Percentiles rank a stretch among this genome's conserved stretches.
Evolutionary conservation across 768 basidiomycete species (phyloP).

Genomic region (Dioszegia aurantiaca): DNA sequence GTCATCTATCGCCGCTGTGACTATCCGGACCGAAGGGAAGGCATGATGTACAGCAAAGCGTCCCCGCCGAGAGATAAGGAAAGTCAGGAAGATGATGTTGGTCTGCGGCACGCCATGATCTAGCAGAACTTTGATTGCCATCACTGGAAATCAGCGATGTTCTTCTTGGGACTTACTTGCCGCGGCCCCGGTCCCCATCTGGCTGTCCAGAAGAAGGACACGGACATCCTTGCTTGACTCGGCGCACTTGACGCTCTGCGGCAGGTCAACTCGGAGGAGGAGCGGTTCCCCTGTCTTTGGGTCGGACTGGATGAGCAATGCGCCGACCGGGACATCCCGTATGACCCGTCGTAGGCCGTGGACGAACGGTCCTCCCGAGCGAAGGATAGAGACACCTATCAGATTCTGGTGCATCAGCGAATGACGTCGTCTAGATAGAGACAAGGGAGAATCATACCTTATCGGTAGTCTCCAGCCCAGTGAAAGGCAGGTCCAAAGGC

Average conservation of each 20-base stretch:
- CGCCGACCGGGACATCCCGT: conserved; percentile 79
- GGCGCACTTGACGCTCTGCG: conserved; percentile 66
- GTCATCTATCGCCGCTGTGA: conserved; percentile 79
- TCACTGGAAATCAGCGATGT: conserved; percentile 63
- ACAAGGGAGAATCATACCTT: conserved; percentile 54
- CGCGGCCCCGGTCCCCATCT: conserved; percentile 88
- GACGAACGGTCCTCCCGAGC: conserved; percentile 90
- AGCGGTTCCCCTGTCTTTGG: conserved; percentile 79
- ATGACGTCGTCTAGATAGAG: not conserved
- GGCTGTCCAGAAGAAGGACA: conserved; percentile 87
- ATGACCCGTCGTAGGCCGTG: conserved; percentile 85
- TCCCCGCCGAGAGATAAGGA: conserved; percentile 78
- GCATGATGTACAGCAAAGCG: conserved; percentile 74
- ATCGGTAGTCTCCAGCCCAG: conserved; percentile 65
- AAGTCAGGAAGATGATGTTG: conserved; percentile 79
- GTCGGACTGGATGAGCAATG: conserved; percentile 86
- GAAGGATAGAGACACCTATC: conserved; percentile 83
- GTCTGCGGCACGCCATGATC: conserved; percentile 75
- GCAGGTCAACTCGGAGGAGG: conserved; percentile 76
- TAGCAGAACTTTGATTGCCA: conserved; percentile 88
- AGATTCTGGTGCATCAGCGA: conserved; percentile 57
- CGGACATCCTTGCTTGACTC: conserved; percentile 66
- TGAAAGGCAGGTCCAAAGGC: conserved; percentile 60
- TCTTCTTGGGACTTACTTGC: conserved; percentile 31
- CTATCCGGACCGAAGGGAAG: conserved; percentile 79